Evolutionary conservation across 495 filamentous ascomycete species (phyloP).

Genomic region (Parathielavia appendiculata): DNA sequence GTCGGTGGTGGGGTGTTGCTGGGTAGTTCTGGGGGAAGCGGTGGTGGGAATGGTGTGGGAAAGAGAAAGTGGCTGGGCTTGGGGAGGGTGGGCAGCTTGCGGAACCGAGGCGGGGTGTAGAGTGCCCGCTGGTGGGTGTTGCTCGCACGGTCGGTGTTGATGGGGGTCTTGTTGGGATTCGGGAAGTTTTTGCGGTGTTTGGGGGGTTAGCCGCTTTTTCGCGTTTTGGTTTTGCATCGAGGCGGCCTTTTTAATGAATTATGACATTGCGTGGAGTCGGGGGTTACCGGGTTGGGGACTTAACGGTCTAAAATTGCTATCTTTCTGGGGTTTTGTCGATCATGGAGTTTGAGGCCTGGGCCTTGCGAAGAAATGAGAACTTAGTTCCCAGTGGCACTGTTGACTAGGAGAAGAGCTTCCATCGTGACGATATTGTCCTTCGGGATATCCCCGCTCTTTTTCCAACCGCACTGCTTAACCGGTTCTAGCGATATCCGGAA

Average conservation of each 20-base stretch:
- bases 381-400: no score
- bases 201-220: neutral
- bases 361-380: no score
- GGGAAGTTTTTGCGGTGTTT: neutral
- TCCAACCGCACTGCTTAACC: no score
- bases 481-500: no score
- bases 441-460: no score
- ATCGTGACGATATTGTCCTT: no score
- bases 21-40: neutral
- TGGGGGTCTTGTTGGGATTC: neutral
- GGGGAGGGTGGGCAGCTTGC: constrained; percentile 32
- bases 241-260: neutral
- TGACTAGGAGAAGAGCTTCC: no score
- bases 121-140: neutral
- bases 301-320: no score
- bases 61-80: constrained; percentile 40
- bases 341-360: no score
- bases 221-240: neutral
- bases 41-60: constrained; percentile 6
- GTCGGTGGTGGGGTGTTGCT: constrained; percentile 9
- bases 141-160: neutral
- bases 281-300: no score
- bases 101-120: constrained; percentile 32
- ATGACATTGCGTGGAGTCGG: no score
- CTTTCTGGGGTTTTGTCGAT: neutral